Evolutionary conservation across 164 flowering plant genomes (phyloP), one percentile per base, ranked within the genome.

Genomic region (Chimonanthus praecox): DNA sequence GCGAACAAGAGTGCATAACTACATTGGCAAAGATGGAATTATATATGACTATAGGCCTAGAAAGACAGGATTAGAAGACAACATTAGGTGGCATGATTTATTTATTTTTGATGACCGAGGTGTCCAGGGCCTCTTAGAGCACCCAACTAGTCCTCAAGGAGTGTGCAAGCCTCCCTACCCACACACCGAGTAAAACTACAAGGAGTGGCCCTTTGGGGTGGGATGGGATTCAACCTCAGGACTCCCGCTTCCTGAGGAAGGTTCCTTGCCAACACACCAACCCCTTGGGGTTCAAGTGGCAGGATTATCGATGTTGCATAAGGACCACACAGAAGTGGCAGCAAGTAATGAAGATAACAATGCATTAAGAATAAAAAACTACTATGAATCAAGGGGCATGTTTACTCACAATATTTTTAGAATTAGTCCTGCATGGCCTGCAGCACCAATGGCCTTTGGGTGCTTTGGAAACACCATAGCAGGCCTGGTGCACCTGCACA

Each of bases 401-500:
- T 66, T 33, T 6, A 62, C 88, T 89, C 79, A 87, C 90, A 74
- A 80, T 81, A 61, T 87, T 71, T 78, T 79, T 82, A 45, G 88
- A 79, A 79, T 72, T 78, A 51, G 84, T 69, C 78, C 77, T 74
- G 82, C 89, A 87, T 64, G 89, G 87, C 70, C 88, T 84, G 79
- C 88, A 89, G 76, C 74, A 82, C 90, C 88, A 87, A 50, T 63
- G 70, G 75, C 82, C 85, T 84, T 83, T 87, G 61, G 92, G 90
- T 46, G 83, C 84, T 79, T 71, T 86, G 4, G 81, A 73, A 80
- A 89, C 78, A 72, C 88, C 89, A 82, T 86, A 89, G 79, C 92
- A 89, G 78, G 90, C 89, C 65, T 89, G 92, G 70, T 86, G 89
- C 68, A 87, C 89, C 89, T 89, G 81, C 68, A 65, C 70, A 78